Base-by-base conservation (phyloP, 2,329 filamentous ascomycete species). In the Fusarium floridanum region DNA sequence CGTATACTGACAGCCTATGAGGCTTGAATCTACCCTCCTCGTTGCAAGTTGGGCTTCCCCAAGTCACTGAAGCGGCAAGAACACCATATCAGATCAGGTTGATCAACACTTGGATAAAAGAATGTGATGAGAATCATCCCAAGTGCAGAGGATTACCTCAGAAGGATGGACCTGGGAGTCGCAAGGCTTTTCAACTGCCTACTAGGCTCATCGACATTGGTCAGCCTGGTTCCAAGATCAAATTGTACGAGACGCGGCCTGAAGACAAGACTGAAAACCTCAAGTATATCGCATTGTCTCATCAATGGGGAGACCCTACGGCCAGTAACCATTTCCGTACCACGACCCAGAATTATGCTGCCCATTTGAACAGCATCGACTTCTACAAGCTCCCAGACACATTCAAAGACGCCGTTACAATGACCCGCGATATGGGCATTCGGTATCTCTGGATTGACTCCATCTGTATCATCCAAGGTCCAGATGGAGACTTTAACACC, bases 401-500 rank as follows among this genome's bases (percentile, higher is more conserved):
- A 1, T 71, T 72, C 43, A 53, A 37, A 12, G 69, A 74, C 14
- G 69, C 69, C 11, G n/a, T 72, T 24, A 64, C 43, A 4, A 62
- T 48, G 17, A 41, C 69, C 0, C 60, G 62, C 9, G 67, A 36
- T 5, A 12, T 74, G 17, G 69, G 71, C 3, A 34, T 72, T 43
- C 39, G 37, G 17, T 67, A 74, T 41, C 59, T 74, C 5, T 74
- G 71, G 71, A 70, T 73, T 2, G 71, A 73, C 36, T 73, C 71
- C 6, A 32, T 73, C 2, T 73, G 71, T 22, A 73, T 73, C 24
- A 45, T 73, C 10, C 71, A 73, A 24, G 71, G 64, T 5, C 37
- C 60, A 14, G 45, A n/a, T 5, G 59, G 64, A 1, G 71, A 72
- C 53, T 74, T 66, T n/a, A 32, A 67, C 27, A 57, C 17, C 2